Percentiles rank a stretch among this genome's conserved stretches.
These are phyloP conservation scores for Pistacia atlantica DNA, from an alignment of 345 rosid species.

Conservation along the genomic window DNA sequence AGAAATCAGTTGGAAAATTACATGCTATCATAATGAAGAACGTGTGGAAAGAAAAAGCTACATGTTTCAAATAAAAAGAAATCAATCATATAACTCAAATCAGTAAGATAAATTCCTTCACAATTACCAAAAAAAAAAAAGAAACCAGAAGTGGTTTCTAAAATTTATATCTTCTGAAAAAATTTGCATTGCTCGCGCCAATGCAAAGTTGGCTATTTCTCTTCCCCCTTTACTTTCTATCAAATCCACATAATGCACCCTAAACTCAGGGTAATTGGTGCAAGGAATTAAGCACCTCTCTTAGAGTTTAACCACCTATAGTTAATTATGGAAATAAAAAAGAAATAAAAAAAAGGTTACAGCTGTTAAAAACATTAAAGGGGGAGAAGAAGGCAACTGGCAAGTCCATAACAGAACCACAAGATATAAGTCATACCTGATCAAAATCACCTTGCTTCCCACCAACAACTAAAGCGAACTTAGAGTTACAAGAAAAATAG, in stretches of 20 bases:
- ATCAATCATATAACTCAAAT: neutral
- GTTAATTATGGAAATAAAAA: neutral
- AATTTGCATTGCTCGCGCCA: slow-evolving; percentile 66
- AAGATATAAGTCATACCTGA: slow-evolving; percentile 60
- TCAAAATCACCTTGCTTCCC: slow-evolving; percentile 81
- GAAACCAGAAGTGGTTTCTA: slow-evolving; percentile 1
- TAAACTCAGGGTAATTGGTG: slow-evolving; percentile 76
- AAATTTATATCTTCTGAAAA: slow-evolving; percentile 64
- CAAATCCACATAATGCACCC: slow-evolving; percentile 91
- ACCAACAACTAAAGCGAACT: slow-evolving; percentile 26
- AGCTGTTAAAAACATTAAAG: slow-evolving; percentile 7
- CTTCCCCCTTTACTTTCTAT: slow-evolving; percentile 89
- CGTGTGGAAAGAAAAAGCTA: neutral
- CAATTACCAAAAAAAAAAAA: neutral
- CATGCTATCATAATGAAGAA: neutral
- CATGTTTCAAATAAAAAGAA: neutral
- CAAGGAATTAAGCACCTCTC: slow-evolving; percentile 94
- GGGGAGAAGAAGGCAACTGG: neutral
- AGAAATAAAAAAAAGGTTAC: slow-evolving; percentile 3
- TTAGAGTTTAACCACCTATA: slow-evolving; percentile 79
- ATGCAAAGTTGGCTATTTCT: slow-evolving; percentile 81
- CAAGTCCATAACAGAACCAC: slow-evolving; percentile 11
- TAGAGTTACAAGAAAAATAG: too few species aligned
- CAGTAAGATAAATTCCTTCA: neutral
- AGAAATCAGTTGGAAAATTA: too few species aligned